Evolutionary conservation across 768 basidiomycete genomes (phyloP).

Genomic region (Amanita polypyramis): DNA sequence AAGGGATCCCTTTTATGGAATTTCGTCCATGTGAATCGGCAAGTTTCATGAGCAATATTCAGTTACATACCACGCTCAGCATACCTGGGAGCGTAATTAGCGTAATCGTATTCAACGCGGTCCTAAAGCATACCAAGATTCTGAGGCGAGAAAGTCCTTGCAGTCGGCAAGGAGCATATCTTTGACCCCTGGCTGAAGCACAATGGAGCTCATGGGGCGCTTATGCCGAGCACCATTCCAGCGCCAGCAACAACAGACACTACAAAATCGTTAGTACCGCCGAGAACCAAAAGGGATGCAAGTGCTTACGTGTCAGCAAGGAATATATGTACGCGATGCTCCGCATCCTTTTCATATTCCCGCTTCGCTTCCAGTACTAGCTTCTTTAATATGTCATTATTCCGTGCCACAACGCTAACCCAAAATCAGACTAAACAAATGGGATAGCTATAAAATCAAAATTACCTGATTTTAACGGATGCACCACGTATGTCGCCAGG

Average conservation of each 20-base stretch:
- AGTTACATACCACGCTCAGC: slow-evolving; percentile 66
- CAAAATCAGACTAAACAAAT: slow-evolving; percentile 8
- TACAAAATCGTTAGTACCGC: slow-evolving; percentile 17
- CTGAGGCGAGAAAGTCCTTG: slow-evolving; percentile 74
- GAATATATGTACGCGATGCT: slow-evolving; percentile 84
- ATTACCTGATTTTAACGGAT: slow-evolving; percentile 72
- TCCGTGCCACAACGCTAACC: slow-evolving; percentile 73
- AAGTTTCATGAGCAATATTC: slow-evolving; percentile 9
- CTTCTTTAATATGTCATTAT: slow-evolving; percentile 79
- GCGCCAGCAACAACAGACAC: slow-evolving; percentile 70
- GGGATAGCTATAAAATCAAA: neutral
- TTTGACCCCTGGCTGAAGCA: slow-evolving; percentile 80
- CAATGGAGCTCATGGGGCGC: slow-evolving; percentile 87
- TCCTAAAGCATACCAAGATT: slow-evolving; percentile 58
- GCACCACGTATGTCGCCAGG: slow-evolving; percentile 67
- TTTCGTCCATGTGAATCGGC: slow-evolving; percentile 12
- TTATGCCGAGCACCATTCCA: slow-evolving; percentile 88
- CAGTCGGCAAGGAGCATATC: slow-evolving; percentile 87
- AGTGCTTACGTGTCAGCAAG: slow-evolving; percentile 74
- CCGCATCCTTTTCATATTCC: slow-evolving; percentile 85
- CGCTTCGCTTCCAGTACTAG: slow-evolving; percentile 81
- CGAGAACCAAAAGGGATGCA: slow-evolving; percentile 7
- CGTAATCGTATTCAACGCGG: slow-evolving; percentile 3
- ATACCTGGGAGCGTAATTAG: slow-evolving; percentile 47
- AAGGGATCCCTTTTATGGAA: slow-evolving; percentile 58